Evolutionary conservation across 352 stramenopile species (phyloP), one percentile per base, ranked within the genome.

Genomic region (Blastocystis sp.): DNA sequence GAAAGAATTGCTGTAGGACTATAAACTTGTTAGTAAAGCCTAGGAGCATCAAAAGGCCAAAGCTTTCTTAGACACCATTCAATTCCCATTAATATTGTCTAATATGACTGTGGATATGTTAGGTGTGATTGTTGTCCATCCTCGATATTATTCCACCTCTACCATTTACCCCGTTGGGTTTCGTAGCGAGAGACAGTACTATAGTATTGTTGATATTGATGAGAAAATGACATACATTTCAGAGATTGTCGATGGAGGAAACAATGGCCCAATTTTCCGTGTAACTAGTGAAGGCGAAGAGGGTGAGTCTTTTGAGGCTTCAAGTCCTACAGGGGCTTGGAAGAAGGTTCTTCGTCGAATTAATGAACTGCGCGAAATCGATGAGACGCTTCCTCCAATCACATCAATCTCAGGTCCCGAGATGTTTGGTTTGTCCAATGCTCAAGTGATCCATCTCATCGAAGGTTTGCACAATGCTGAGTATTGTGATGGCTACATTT

Each of bases 401-500:
- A 42, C 42, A 22, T 62, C 73, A 24, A 24, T 84, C 6, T 66
- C 73, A 66, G 73, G 73, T 44, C 73, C 73, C 1, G 73, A 66
- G 22, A 66, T 84, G 44, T 84, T 54, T 57, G 73, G 73, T 9
- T 27, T 84, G 51, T 40, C 73, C n/a, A 84, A 84, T 64, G 15
- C 48, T 0, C 33, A 24, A 17, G 54, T 84, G n/a, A 24, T 40
- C 30, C 42, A 17, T 1, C 22, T 40, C 24, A 30, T 84, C n/a
- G 73, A 84, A 42, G 33, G 48, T n/a, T 51, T 68, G 6, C 4
- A 19, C 0, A 57, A 57, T 37, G 51, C 37, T 33, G 56, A 11
- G 27, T 11, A 51, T 22, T 84, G 73, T 57, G 5, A 66, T 4
- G 53, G 53, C 2, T 84, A 84, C 27, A 42, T 68, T 7, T 30